phyloP scores from a whole-genome alignment of 208 protist genomes.

The Herpetomonas samuelpessoai region DNA sequence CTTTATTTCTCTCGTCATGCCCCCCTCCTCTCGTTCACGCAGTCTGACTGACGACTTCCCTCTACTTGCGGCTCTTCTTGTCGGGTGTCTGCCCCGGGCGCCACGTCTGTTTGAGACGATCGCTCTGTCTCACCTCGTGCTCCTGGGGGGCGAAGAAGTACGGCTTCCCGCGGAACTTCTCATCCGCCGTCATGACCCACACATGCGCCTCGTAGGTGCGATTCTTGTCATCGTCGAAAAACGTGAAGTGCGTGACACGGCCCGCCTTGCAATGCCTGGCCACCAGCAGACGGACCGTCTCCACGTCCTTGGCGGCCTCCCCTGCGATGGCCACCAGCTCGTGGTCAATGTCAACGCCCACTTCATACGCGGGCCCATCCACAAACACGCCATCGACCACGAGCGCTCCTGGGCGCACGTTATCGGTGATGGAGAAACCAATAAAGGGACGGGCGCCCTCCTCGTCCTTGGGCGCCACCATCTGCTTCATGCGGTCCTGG shows the following conservation, averaged over 20 bases:
- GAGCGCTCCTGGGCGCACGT: conserved; percentile 26
- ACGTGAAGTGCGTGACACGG: conserved; percentile 19
- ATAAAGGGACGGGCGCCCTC: conserved; percentile 28
- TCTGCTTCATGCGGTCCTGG: conserved; percentile 20
- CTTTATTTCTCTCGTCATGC: too few species aligned
- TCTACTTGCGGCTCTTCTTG: not conserved
- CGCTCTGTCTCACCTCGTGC: conserved; percentile 38
- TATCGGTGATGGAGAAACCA: conserved; percentile 53
- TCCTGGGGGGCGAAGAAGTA: conserved; percentile 47
- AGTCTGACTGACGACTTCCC: too few species aligned
- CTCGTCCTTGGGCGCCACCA: conserved; percentile 12
- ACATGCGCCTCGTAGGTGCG: conserved; percentile 26
- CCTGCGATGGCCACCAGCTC: conserved; percentile 28
- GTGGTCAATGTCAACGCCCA: conserved; percentile 40
- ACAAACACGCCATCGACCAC: conserved; percentile 50
- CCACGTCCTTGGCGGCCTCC: conserved; percentile 13
- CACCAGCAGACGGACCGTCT: conserved; percentile 25
- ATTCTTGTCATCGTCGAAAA: conserved; percentile 16
- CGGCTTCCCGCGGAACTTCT: conserved; percentile 25
- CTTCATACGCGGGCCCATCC: conserved; percentile 30
- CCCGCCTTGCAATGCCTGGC: conserved; percentile 29
- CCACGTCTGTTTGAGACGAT: conserved; percentile 28
- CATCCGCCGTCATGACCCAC: conserved; percentile 58
- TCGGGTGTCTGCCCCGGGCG: conserved; percentile 6
- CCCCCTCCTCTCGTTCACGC: too few species aligned